phyloP scores from a whole-genome alignment of 225 moss, liverwort and hornwort species.

The Pleurozium schreberi region DNA sequence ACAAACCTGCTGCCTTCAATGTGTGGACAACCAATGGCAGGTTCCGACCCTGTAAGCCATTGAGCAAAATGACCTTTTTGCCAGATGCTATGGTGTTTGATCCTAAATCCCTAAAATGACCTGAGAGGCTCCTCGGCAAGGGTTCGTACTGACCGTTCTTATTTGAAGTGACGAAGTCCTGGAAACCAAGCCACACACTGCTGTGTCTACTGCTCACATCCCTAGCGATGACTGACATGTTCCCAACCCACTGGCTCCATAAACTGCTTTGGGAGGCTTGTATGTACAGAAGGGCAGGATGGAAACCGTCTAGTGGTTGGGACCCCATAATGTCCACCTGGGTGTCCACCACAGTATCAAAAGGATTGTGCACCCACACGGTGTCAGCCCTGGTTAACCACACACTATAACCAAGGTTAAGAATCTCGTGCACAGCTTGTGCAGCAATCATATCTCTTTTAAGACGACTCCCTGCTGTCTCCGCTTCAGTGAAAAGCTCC shows the following conservation, averaged over 20 bases:
- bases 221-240: constrained; percentile 17
- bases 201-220: neutral
- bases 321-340: constrained; percentile 23
- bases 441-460: constrained; percentile 30
- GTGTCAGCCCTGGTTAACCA: constrained; percentile 88
- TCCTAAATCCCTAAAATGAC: constrained; percentile 18
- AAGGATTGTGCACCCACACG: constrained; percentile 58
- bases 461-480: neutral
- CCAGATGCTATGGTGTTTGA: neutral
- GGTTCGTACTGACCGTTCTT: constrained; percentile 16
- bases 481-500: constrained; percentile 16
- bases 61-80: constrained; percentile 43
- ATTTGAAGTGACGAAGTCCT: constrained; percentile 23
- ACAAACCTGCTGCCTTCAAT: constrained; percentile 28
- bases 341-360: neutral
- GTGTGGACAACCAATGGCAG: constrained; percentile 18
- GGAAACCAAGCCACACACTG: constrained; percentile 43
- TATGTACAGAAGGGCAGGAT: constrained; percentile 58
- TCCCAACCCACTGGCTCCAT: constrained; percentile 45
- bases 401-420: constrained; percentile 48
- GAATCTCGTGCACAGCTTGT: constrained; percentile 44
- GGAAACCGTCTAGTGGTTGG: constrained; percentile 25
- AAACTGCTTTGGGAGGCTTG: constrained; percentile 28
- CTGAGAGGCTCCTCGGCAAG: constrained; percentile 28
- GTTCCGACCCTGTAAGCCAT: constrained; percentile 12